These are phyloP conservation scores for Wallemia ichthyophaga DNA, from an alignment of 1,284 basidiomycete genomes.

Conservation along the genomic window DNA sequence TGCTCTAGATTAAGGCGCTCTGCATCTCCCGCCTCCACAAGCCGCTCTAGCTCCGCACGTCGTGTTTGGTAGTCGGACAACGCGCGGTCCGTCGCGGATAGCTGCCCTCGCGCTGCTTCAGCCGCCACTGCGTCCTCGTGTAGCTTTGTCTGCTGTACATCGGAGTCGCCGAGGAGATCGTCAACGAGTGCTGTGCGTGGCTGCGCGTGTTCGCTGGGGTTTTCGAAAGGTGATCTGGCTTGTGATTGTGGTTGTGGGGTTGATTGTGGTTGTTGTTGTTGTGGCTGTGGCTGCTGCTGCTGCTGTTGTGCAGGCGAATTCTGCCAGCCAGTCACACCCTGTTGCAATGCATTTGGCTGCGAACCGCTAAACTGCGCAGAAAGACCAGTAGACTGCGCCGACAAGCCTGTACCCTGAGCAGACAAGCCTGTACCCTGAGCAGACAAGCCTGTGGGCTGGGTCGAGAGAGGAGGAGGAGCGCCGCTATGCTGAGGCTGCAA, in stretches of 20 bases:
- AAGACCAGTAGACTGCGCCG: background rate
- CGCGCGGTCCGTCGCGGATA: conserved; percentile 6
- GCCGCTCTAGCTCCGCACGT: conserved; percentile 14
- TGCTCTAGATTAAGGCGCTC: conserved; percentile 17
- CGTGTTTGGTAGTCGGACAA: conserved; percentile 13
- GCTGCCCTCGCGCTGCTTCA: conserved; percentile 41
- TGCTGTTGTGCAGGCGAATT: conserved; percentile 1
- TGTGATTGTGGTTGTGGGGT: background rate
- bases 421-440: conserved; percentile 8
- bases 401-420: conserved; percentile 2
- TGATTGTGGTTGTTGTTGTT: no score
- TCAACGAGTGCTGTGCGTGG: background rate
- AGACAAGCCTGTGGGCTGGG: conserved; percentile 9
- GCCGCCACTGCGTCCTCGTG: conserved; percentile 24
- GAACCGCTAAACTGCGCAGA: background rate
- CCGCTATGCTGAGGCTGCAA: conserved; percentile 16
- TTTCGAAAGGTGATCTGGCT: background rate
- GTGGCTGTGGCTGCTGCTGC: no score
- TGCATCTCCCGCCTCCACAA: conserved; percentile 30
- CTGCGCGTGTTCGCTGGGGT: background rate
- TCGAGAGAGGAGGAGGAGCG: conserved; percentile 5
- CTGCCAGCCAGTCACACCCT: background rate
- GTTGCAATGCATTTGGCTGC: background rate
- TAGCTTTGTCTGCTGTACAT: conserved; percentile 8
- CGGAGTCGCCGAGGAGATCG: background rate